Percentiles rank a stretch among this genome's conserved stretches.
Evolutionary conservation across 2,329 filamentous ascomycete genomes (phyloP).

Genomic region (Gnomoniopsis smithogilvyi): DNA sequence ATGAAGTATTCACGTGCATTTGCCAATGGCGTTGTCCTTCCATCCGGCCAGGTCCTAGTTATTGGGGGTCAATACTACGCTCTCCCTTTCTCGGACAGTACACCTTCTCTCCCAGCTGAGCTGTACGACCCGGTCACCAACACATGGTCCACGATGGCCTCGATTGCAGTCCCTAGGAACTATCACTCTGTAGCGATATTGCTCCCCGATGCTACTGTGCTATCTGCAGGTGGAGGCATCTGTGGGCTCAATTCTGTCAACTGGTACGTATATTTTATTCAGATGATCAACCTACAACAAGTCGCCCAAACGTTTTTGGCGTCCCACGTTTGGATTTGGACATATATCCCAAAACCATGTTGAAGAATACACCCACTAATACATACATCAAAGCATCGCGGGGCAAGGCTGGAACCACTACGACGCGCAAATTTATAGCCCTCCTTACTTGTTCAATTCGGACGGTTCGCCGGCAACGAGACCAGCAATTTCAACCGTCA

Average conservation of each 20-base stretch:
- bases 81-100: conserved; percentile 35
- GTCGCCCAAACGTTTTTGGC: neutral
- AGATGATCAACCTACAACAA: neutral
- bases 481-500: conserved; percentile 33
- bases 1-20: conserved; percentile 38
- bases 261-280: neutral
- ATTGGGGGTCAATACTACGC: conserved; percentile 36
- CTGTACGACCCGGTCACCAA: conserved; percentile 35
- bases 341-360: neutral
- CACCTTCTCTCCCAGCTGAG: conserved; percentile 34
- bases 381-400: neutral
- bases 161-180: conserved; percentile 32
- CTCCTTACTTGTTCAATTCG: conserved; percentile 46
- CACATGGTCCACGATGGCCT: conserved; percentile 30
- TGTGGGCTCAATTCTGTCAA: conserved; percentile 37
- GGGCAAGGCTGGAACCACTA: conserved; percentile 38
- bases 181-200: conserved; percentile 44
- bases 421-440: conserved; percentile 47
- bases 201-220: conserved; percentile 41
- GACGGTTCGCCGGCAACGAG: conserved; percentile 25
- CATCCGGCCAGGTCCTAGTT: conserved; percentile 39
- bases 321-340: neutral
- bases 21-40: conserved; percentile 38
- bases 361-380: neutral
- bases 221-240: conserved; percentile 46